Evolutionary conservation across 2,329 filamentous ascomycete species (phyloP).

Genomic region (Talaromyces sp.): DNA sequence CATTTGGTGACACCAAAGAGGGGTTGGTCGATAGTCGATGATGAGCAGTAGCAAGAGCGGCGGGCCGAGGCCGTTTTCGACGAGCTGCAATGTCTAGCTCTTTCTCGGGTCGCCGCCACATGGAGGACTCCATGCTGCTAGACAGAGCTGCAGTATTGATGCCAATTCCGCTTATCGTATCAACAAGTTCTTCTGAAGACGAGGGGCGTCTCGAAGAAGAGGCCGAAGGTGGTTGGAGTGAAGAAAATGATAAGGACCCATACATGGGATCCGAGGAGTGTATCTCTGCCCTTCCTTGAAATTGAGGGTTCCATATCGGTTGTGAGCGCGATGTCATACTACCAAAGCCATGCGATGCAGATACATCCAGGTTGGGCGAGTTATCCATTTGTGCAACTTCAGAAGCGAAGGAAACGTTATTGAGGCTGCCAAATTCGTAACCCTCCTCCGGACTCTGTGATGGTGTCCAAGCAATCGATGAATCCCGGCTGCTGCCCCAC

Average conservation of each 20-base stretch:
- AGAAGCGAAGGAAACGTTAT: conserved; percentile 25
- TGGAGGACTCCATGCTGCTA: conserved; percentile 27
- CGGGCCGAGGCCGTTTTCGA: conserved; percentile 47
- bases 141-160: conserved; percentile 33
- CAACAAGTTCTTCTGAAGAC: conserved; percentile 37
- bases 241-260: conserved; percentile 33
- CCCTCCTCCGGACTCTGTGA: conserved; percentile 29
- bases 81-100: conserved; percentile 48
- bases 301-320: conserved; percentile 29
- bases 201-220: conserved; percentile 31
- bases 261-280: conserved; percentile 32
- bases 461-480: conserved; percentile 31
- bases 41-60: conserved; percentile 46
- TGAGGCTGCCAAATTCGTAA: conserved; percentile 27
- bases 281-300: conserved; percentile 25
- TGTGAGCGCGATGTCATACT: conserved; percentile 21
- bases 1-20: conserved; percentile 45
- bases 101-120: conserved; percentile 40
- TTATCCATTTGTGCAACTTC: conserved; percentile 25
- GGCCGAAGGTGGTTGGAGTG: conserved; percentile 33
- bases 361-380: conserved; percentile 20
- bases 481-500: conserved; percentile 32
- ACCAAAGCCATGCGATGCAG: conserved; percentile 20
- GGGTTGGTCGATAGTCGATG: conserved; percentile 39
- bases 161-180: conserved; percentile 37